Base-by-base conservation (phyloP, 768 basidiomycete genomes). In the Russula earlei region DNA sequence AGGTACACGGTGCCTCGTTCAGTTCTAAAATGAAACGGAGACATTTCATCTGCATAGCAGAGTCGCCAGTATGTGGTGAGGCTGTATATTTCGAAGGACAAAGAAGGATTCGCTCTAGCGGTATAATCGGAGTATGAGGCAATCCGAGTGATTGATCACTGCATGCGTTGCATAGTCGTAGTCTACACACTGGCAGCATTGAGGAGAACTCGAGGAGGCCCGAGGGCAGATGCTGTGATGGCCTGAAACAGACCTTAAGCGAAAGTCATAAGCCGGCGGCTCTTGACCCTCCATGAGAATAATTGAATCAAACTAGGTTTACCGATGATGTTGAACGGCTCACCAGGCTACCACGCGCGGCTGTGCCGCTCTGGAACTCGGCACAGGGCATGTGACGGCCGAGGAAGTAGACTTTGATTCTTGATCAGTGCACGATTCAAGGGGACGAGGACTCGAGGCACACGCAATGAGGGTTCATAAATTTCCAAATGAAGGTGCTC, bases 261-360 rank as follows among this genome's bases (percentile, higher is more conserved):
- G 57, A 58, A 48, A 49, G 47, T 40, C 42, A 42, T 54, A 58
- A 58, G 57, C 57, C 52, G 57, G 57, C 52, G 57, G 57, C 57
- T 38, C 29, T 38, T 36, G 27, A 10, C 41, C 9, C 41, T 41
- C 43, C 24, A 27, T 53, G 52, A 48, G 51, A 43, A 49, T 44
- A 22, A 49, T 44, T 36, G 34, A 40, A 58, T 58, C 29, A 57
- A 57, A 52, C 56, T 58, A 54, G 52, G 57, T 54, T 57, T 58
- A 49, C 52, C 57, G 57, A 58, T 36, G 52, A 31, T 54, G n/a
- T n/a, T n/a, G 46, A 58, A 54, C 27, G 47, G 25, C 46, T 53
- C 52, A 53, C 57, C 37, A 38, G 47, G 25, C 52, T 54, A 29
- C 25, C 19, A 42, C 49, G 57, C 57, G 47, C 57, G 52, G 56